A percentile compares a stretch with the other conserved stretches of the same genome.
These are phyloP conservation scores for Mortierella sp. DNA, from an alignment of 371 early-diverging fungal genomes.

Conservation along the genomic window DNA sequence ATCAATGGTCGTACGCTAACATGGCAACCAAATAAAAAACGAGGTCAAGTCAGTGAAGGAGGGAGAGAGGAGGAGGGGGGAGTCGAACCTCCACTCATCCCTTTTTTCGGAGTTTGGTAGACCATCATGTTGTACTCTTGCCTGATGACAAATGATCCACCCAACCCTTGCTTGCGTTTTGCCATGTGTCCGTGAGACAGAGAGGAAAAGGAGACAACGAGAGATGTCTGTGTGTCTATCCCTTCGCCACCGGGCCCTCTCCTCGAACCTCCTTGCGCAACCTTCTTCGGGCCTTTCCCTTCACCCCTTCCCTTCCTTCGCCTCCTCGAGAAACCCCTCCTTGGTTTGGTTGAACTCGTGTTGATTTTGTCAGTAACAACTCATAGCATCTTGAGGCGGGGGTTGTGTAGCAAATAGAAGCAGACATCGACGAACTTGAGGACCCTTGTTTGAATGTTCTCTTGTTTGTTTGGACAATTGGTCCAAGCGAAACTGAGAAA, in stretches of 20 bases:
- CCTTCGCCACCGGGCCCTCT: not conserved
- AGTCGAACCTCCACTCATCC: not conserved
- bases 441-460: not conserved
- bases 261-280: not conserved
- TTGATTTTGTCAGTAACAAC: not conserved
- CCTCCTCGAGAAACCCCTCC: not conserved
- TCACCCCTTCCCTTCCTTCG: not conserved
- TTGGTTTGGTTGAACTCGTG: not conserved
- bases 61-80: not conserved
- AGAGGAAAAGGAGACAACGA: too few species aligned
- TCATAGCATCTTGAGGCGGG: not conserved
- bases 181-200: not conserved
- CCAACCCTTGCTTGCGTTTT: not conserved
- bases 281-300: too few species aligned
- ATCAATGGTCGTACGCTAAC: not conserved
- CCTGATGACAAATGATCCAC: not conserved
- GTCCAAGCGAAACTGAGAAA: not conserved
- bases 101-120: not conserved
- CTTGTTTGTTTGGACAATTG: not conserved
- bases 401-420: not conserved
- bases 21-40: not conserved
- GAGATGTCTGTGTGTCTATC: not conserved
- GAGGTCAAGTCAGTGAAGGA: not conserved
- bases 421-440: not conserved
- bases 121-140: not conserved